Percentiles rank a stretch among this genome's conserved stretches.
These are phyloP conservation scores for Penicillium sp. DNA, from an alignment of 2,329 filamentous ascomycete species.

Conservation along the genomic window DNA sequence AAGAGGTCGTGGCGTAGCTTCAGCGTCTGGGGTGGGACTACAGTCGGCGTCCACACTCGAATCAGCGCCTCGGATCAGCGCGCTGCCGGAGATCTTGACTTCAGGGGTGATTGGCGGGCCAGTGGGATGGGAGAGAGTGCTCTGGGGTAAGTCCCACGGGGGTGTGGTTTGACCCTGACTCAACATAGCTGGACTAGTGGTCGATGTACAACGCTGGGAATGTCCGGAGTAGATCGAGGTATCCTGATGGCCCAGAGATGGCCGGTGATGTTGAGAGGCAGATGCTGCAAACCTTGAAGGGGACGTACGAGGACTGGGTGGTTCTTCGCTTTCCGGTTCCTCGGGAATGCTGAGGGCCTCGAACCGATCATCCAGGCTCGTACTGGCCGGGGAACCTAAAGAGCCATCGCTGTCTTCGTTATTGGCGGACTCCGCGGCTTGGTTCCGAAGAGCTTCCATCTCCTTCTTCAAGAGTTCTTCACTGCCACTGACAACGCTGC, in stretches of 20 bases:
- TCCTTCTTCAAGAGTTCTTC: constrained; percentile 42
- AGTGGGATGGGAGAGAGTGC: constrained; percentile 12
- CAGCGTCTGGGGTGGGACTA: constrained; percentile 30
- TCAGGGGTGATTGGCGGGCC: constrained; percentile 26
- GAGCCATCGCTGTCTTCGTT: constrained; percentile 26
- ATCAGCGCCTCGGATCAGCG: constrained; percentile 9
- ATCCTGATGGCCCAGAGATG: constrained; percentile 20
- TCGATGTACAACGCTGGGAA: constrained; percentile 2
- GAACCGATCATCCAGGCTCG: constrained; percentile 33
- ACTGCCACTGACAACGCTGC: constrained; percentile 63
- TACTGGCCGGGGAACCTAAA: constrained; percentile 24
- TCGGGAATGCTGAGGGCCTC: constrained; percentile 38
- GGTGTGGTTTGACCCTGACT: constrained; percentile 34
- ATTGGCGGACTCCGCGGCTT: constrained; percentile 23
- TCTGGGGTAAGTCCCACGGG: constrained; percentile 24
- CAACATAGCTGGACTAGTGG: constrained; percentile 11
- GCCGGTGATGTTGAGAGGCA: constrained; percentile 8
- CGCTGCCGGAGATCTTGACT: constrained; percentile 11
- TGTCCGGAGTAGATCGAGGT: constrained; percentile 24
- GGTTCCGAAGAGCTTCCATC: constrained; percentile 34
- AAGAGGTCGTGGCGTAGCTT: constrained; percentile 36
- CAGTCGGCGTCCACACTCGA: constrained; percentile 21
- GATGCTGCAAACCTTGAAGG: constrained; percentile 9
- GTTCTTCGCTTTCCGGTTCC: constrained; percentile 36
- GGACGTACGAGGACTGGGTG: constrained; percentile 26